Evolutionary conservation across 23 red algal genomes (phyloP).

Genomic region (Gracilaria caudata): DNA sequence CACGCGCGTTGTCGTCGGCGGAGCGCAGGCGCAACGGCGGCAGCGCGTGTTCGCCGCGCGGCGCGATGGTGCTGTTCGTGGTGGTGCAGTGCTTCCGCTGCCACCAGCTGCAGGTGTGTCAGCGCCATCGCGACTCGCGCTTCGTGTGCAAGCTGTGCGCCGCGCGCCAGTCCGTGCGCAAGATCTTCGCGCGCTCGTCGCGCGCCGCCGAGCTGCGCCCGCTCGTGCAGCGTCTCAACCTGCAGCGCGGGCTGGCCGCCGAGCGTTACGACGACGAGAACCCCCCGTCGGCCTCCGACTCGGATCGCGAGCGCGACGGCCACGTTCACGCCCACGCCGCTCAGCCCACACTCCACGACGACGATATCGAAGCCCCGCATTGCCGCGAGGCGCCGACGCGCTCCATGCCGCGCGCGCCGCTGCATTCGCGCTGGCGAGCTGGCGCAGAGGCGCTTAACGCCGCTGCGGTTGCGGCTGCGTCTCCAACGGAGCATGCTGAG

Average conservation of each 20-base stretch:
- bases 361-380: background rate
- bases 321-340: background rate
- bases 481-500: background rate
- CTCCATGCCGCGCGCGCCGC: background rate
- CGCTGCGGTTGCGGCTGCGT: background rate
- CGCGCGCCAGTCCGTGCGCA: constrained; percentile 47
- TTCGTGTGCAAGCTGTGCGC: constrained; percentile 64
- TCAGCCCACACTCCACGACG: too few species aligned
- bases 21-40: background rate
- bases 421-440: background rate
- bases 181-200: constrained; percentile 28
- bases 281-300: background rate
- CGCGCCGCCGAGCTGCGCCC: constrained; percentile 36
- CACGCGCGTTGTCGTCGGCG: background rate
- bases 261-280: constrained; percentile 5
- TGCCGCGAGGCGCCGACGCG: background rate
- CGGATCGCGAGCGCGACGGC: background rate
- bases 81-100: constrained; percentile 78
- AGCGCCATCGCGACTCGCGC: constrained; percentile 51
- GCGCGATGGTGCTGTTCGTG: constrained; percentile 44
- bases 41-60: background rate
- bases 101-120: constrained; percentile 39
- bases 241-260: constrained; percentile 35
- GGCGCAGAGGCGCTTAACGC: background rate
- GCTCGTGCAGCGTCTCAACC: constrained; percentile 45